Conservation (phyloP, 768 basidiomycete species). For the Suillus hirtellus region DNA sequence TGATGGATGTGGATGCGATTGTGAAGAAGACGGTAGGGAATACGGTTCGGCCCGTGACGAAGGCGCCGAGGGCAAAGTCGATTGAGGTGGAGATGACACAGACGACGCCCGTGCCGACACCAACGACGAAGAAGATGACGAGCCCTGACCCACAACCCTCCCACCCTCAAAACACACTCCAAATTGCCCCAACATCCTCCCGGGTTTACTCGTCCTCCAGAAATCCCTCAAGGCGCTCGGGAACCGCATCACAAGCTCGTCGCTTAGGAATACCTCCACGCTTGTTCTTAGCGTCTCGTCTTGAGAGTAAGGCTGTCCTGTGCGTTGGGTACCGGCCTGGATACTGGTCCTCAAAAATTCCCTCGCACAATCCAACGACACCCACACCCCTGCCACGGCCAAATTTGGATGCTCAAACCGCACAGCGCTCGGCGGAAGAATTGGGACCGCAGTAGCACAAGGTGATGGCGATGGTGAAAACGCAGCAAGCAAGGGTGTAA, state of each 20-base stretch:
- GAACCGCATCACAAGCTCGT: constrained; percentile 61
- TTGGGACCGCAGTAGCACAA: constrained; percentile 23
- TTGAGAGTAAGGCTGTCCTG: neutral
- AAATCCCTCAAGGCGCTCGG: constrained; percentile 62
- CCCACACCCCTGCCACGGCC: constrained; percentile 65
- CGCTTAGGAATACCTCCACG: constrained; percentile 60
- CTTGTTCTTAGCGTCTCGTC: constrained; percentile 21
- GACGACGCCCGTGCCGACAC: neutral
- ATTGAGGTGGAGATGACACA: neutral
- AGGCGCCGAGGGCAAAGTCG: neutral
- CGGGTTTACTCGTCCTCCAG: constrained; percentile 46
- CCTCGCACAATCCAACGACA: constrained; percentile 56
- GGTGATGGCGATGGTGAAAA: constrained; percentile 27
- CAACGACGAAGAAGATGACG: constrained; percentile 9
- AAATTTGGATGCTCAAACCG: constrained; percentile 53
- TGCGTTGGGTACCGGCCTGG: neutral
- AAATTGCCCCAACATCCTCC: constrained; percentile 57
- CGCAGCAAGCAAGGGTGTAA: constrained; percentile 50
- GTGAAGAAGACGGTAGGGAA: constrained; percentile 18
- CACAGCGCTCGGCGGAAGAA: constrained; percentile 44
- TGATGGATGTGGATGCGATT: constrained; percentile 16
- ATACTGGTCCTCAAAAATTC: constrained; percentile 34
- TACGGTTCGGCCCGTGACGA: constrained; percentile 1
- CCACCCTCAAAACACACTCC: constrained; percentile 34
- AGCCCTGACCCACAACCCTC: constrained; percentile 14